Evolutionary conservation across 179 eudicot genomes (phyloP).

Genomic region (Carnegiea gigantea): DNA sequence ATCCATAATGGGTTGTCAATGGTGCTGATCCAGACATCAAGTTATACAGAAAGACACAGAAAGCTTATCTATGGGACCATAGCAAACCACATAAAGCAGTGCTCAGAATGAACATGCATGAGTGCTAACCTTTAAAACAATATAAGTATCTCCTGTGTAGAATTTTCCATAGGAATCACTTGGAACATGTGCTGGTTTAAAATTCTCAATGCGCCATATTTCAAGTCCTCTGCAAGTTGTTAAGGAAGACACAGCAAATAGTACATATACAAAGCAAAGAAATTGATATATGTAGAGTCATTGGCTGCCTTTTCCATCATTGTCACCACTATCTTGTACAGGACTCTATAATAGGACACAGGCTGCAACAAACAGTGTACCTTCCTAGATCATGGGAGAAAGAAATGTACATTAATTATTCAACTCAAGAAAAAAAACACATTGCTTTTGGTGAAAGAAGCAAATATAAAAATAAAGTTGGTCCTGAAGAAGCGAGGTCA

Average conservation of each 20-base stretch:
- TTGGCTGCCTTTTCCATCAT: neutral
- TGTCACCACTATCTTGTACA: neutral
- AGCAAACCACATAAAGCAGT: neutral
- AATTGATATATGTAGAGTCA: neutral
- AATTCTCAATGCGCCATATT: slow-evolving; percentile 92
- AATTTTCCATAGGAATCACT: slow-evolving; percentile 74
- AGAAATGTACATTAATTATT: neutral
- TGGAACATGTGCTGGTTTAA: slow-evolving; percentile 63
- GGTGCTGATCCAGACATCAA: too few species aligned
- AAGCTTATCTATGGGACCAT: too few species aligned
- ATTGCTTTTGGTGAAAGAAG: neutral
- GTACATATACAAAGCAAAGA: neutral
- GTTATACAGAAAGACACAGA: too few species aligned
- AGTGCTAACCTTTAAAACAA: slow-evolving; percentile 67
- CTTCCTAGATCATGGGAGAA: neutral
- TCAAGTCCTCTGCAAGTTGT: slow-evolving; percentile 74
- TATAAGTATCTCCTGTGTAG: slow-evolving; percentile 77
- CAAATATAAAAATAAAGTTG: neutral
- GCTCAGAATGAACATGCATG: neutral
- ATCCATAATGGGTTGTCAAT: too few species aligned
- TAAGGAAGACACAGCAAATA: slow-evolving; percentile 41
- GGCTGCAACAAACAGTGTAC: too few species aligned
- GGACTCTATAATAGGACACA: too few species aligned
- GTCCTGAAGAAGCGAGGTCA: neutral
- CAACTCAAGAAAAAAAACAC: neutral